Evolutionary conservation across 2,329 filamentous ascomycete genomes (phyloP), one percentile per base, ranked within the genome.

Genomic region (Chaetoscypha palmicola): DNA sequence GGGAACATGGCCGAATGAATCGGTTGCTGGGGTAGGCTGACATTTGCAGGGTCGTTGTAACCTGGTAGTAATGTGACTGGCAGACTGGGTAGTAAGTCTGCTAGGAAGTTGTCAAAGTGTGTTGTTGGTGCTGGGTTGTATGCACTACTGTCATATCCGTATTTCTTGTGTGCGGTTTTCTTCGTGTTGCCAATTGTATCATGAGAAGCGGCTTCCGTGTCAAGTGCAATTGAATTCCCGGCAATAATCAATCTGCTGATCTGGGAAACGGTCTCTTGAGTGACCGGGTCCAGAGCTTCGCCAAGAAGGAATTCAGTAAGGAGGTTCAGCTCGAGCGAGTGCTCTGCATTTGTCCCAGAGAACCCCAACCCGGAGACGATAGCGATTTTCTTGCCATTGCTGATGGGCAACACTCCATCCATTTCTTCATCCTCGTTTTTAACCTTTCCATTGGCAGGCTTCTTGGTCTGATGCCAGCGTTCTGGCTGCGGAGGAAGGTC

Each of bases 1-100:
- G 88, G 85, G 56, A 98, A 92, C 77, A 98, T 88, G 48, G 92
- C 91, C 3, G 86, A 72, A 64, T 98, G 92, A 38, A 98, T 85
- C 1, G 87, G 84, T 63, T 97, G 92, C 60, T 98, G 92, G 0
- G 92, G 92, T 21, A 95, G 78, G 50, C 86, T 85, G 41, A 86
- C 79, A 59, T 94, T 95, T 38, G 92, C 89, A 0, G 92, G 90
- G 63, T 98, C 94, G 23, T 77, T 73, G 12, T 76, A 76, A 12
- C 92, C 92, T 0, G 94, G 88, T 50, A 98, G 76, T 14, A 98
- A 69, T 0, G 92, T 98, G 42, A 98, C 72, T 3, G 92, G 90
- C 20, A 98, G 78, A 12, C 83, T 85, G 1, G 90, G 89, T 2
- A 98, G 77, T 10, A 98, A 71, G 36, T 83, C 76, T 1, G 83